These are phyloP conservation scores for Vicia faba DNA, from an alignment of 306 rosid species.

Conservation along the genomic window DNA sequence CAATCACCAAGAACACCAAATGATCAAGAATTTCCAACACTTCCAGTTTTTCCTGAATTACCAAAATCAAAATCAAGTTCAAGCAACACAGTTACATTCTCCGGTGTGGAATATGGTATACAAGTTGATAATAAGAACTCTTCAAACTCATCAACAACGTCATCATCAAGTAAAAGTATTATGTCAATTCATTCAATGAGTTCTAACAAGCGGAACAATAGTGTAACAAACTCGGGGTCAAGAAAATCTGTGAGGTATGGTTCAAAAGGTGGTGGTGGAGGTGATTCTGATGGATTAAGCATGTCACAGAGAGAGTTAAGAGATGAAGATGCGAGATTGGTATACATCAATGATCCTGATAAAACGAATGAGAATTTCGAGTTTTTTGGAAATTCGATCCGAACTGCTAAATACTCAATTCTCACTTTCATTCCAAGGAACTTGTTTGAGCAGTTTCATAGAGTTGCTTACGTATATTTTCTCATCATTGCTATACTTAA, in stretches of 20 bases:
- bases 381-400: conserved; percentile 66
- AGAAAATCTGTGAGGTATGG: conserved; percentile 51
- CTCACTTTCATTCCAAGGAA: conserved; percentile 81
- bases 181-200: conserved; percentile 56
- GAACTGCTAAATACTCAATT: conserved; percentile 65
- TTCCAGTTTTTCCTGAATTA: conserved; percentile 40
- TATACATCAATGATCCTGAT: conserved; percentile 60
- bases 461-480: conserved; percentile 89
- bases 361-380: conserved; percentile 63
- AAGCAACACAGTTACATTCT: conserved; percentile 38
- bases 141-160: conserved; percentile 31
- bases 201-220: conserved; percentile 48
- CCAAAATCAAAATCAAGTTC: conserved; percentile 48
- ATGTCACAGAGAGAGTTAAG: conserved; percentile 76
- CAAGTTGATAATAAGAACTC: conserved; percentile 37
- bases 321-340: conserved; percentile 77
- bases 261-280: conserved; percentile 48
- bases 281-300: conserved; percentile 71
- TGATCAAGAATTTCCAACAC: conserved; percentile 37
- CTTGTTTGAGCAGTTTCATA: conserved; percentile 89
- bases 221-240: conserved; percentile 40
- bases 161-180: conserved; percentile 58
- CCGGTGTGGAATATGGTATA: conserved; percentile 44
- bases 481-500: conserved; percentile 86
- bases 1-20: conserved; percentile 53